phyloP scores from a whole-genome alignment of 345 rosid genomes.

The Salix arbutifolia region DNA sequence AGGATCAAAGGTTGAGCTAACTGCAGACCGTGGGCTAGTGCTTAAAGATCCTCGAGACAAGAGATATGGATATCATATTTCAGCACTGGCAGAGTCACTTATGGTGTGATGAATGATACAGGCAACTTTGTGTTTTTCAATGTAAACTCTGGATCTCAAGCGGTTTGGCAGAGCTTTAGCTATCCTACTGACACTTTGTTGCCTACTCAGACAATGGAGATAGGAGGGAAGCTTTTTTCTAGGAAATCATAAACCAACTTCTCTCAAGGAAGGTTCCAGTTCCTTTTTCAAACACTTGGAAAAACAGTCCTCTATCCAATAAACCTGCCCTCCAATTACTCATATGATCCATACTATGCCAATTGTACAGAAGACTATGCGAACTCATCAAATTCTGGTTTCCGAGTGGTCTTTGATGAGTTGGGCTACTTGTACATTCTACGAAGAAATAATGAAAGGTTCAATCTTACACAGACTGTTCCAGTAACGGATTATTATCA shows the following conservation, averaged over 20 bases:
- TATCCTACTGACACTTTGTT: slow-evolving; percentile 34
- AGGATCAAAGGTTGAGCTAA: slow-evolving; percentile 25
- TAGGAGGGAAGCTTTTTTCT: slow-evolving; percentile 15
- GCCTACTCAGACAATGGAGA: slow-evolving; percentile 30
- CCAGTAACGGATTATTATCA: slow-evolving; percentile 10
- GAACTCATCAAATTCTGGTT: slow-evolving; percentile 19
- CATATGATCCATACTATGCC: slow-evolving; percentile 20
- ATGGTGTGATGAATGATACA: slow-evolving; percentile 22
- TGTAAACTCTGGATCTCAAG: neutral
- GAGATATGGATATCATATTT: slow-evolving; percentile 23
- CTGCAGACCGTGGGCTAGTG: slow-evolving; percentile 12
- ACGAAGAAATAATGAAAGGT: slow-evolving; percentile 9
- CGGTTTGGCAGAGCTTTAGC: slow-evolving; percentile 31
- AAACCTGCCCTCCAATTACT: slow-evolving; percentile 12
- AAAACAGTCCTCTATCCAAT: slow-evolving; percentile 26
- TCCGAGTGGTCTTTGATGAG: slow-evolving; percentile 19
- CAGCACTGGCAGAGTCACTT: neutral
- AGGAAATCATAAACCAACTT: slow-evolving; percentile 22
- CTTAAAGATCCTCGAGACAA: slow-evolving; percentile 21
- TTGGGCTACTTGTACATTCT: slow-evolving; percentile 25
- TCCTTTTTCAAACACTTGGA: slow-evolving; percentile 24
- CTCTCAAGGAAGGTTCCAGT: slow-evolving; percentile 37
- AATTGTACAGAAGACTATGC: neutral
- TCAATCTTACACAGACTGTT: neutral
- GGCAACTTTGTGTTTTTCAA: slow-evolving; percentile 27